A percentile compares a stretch with the other conserved stretches of the same genome.
These are phyloP conservation scores for Penicillium capsulatum DNA, from an alignment of 2,329 filamentous ascomycete species.

Conservation along the genomic window DNA sequence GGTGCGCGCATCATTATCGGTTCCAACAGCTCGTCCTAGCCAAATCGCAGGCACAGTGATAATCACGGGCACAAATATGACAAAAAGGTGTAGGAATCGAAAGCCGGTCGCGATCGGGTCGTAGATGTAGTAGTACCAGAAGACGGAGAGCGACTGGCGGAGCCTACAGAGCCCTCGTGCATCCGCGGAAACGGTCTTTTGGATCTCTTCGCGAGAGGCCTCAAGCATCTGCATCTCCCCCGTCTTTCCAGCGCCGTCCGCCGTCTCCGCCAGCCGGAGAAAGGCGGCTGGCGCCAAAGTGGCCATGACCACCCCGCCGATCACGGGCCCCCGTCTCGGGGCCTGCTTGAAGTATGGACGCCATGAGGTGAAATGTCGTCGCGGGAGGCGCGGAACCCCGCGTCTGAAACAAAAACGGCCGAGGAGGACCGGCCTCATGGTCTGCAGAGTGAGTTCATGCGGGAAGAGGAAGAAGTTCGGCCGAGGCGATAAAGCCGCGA, in stretches of 20 bases:
- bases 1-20: conserved; percentile 67
- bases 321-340: conserved; percentile 23
- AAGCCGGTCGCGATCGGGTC: conserved; percentile 84
- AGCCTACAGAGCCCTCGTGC: conserved; percentile 57
- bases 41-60: conserved; percentile 73
- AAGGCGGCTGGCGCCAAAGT: conserved; percentile 56
- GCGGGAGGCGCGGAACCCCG: conserved; percentile 32
- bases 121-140: conserved; percentile 57
- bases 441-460: conserved; percentile 21
- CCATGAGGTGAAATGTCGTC: conserved; percentile 31
- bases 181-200: conserved; percentile 61
- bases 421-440: conserved; percentile 50
- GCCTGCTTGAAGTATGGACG: conserved; percentile 15
- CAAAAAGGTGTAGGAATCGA: conserved; percentile 78
- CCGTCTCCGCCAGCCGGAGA: conserved; percentile 54
- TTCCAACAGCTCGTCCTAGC: conserved; percentile 62
- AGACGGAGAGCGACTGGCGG: conserved; percentile 58
- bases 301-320: conserved; percentile 37
- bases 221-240: conserved; percentile 83
- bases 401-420: conserved; percentile 50
- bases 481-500: conserved; percentile 6
- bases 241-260: conserved; percentile 55
- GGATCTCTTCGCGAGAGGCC: conserved; percentile 71
- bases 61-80: conserved; percentile 90
- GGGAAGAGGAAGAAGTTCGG: conserved; percentile 5